These are phyloP conservation scores for Trichoderma breve DNA, from an alignment of 2,329 filamentous ascomycete species.

Conservation along the genomic window DNA sequence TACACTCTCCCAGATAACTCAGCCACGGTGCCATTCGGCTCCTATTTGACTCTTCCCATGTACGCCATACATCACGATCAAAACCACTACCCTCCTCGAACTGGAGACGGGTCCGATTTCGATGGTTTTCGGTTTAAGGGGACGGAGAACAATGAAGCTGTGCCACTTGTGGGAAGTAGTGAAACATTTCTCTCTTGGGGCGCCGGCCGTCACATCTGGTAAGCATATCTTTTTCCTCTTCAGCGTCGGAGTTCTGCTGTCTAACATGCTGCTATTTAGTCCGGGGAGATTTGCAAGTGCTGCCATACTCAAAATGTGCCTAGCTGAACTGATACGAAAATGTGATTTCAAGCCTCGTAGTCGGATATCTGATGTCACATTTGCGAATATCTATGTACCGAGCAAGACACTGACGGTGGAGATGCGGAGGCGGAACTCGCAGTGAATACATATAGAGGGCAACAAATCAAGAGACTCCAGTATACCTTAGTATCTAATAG, in stretches of 20 bases:
- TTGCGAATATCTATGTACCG: background rate
- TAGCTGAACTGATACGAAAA: background rate
- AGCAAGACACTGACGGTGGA: background rate
- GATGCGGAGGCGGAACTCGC: background rate
- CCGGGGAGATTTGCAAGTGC: background rate
- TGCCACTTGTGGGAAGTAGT: background rate
- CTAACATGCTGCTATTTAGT: background rate
- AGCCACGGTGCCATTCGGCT: background rate
- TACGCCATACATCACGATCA: background rate
- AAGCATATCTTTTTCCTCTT: background rate
- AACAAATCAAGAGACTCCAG: background rate
- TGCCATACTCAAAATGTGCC: background rate
- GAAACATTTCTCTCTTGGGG: background rate
- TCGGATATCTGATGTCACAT: background rate
- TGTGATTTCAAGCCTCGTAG: background rate
- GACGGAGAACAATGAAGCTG: background rate
- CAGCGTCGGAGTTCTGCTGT: background rate
- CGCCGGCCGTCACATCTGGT: background rate
- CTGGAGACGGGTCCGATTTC: background rate
- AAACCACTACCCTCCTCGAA: background rate
- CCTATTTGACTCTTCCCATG: background rate
- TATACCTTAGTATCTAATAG: background rate
- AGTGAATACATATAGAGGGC: background rate
- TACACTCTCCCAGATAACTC: background rate
- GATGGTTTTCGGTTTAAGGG: background rate